Evolutionary conservation across 1,139 yeast species (phyloP), one percentile per base, ranked within the genome.

Genomic region (Saccharomyces pastorianus): DNA sequence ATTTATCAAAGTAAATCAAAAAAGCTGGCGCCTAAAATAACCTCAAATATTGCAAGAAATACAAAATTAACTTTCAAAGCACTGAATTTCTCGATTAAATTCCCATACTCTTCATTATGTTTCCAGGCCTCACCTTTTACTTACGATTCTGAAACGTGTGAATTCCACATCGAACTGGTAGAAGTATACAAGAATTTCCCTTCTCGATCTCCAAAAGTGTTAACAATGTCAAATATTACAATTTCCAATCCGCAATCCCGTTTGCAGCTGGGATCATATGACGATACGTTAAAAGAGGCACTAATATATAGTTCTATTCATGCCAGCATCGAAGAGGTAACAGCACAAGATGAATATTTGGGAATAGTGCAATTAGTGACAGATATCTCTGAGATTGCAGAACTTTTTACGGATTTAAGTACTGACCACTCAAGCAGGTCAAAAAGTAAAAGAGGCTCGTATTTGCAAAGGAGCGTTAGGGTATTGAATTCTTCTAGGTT

Each of bases 401-500:
- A 26, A 38, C 44, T 38, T 38, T 17, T 38, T 4, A 9, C 49
- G 5, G 49, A 53, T 9, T 48, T n/a, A 4, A 41, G 41, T 2
- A 34, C 29, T 17, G 46, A 51, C 5, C 49, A 48, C 11, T 20
- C 48, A 26, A 54, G 38, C 25, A 47, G 32, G 17, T 46, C 48
- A 2, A 50, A 48, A 31, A 52, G 53, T 17, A 38, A 38, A 1
- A 38, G 41, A 44, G 50, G 17, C 1, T 17, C 48, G 2, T 48
- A 44, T 25, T 49, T 61, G 59, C 62, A 58, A 42, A 61, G 56
- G 41, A 64, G 66, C 54, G 66, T 64, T 1, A 52, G 68, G 34
- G 56, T 65, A n/a, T 31, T 65, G 51, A 59, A 61, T 13, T 56
- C 68, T 4, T 63, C 69, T 1, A 65, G 61, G 31, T 51, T 68